A percentile compares a stretch with the other conserved stretches of the same genome.
These are phyloP conservation scores for Cymbopogon citratus DNA, from an alignment of 176 grass and related monocot species.

Conservation along the genomic window DNA sequence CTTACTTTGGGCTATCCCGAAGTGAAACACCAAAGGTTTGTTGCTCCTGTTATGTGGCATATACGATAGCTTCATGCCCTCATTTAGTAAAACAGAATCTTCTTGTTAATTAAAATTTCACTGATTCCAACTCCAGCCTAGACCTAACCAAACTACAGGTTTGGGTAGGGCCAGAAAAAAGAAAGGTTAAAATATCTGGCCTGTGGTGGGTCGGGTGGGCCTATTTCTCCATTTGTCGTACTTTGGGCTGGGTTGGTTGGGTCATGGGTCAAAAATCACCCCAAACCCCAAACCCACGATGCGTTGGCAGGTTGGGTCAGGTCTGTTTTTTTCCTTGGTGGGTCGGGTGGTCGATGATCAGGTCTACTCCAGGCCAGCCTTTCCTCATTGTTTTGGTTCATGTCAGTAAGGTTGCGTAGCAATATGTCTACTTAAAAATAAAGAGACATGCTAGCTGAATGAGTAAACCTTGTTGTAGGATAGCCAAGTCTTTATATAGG, in stretches of 20 bases:
- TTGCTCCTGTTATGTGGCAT: not conserved
- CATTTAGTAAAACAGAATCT: not conserved
- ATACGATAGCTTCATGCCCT: not conserved
- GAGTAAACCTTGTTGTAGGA: not conserved
- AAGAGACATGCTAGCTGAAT: not conserved
- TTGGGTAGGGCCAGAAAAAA: not conserved
- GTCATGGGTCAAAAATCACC: not conserved
- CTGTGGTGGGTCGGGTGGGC: no score
- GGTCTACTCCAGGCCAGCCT: not conserved
- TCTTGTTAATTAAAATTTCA: not conserved
- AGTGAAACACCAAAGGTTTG: constrained; percentile 59
- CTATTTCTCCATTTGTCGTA: not conserved
- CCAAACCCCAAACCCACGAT: no score
- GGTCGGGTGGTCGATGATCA: no score
- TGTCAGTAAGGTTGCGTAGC: not conserved
- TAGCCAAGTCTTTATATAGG: not conserved
- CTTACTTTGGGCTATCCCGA: constrained; percentile 60
- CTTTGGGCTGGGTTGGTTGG: not conserved
- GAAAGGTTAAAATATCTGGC: no score
- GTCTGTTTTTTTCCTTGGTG: no score
- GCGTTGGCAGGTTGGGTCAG: no score
- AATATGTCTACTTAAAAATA: constrained; percentile 8
- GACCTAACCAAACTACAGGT: not conserved
- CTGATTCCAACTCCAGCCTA: not conserved
- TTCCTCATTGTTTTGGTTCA: not conserved